Evolutionary conservation across 2,329 filamentous ascomycete species (phyloP).

Genomic region (Stachybotrys chartarum): DNA sequence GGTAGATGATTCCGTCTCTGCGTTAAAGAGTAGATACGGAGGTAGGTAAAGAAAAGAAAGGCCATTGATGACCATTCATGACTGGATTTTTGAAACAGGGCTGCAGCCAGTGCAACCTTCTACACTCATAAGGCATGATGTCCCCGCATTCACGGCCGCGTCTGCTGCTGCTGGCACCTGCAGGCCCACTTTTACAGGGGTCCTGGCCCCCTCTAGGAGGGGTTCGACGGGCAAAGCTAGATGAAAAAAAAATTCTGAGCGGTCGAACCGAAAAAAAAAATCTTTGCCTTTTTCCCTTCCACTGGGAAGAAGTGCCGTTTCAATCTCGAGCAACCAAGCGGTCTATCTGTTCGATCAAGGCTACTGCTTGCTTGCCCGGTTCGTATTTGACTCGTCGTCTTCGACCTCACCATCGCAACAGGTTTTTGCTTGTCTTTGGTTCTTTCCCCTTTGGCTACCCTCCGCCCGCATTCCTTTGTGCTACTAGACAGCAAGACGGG

Average conservation of each 20-base stretch:
- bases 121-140: background rate
- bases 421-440: background rate
- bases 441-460: no score
- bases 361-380: conserved; percentile 19
- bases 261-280: conserved; percentile 24
- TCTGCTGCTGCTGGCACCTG: background rate
- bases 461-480: no score
- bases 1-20: conserved; percentile 9
- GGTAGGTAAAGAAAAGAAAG: no score
- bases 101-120: background rate
- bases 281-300: conserved; percentile 38
- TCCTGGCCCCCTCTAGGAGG: background rate
- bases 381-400: conserved; percentile 17
- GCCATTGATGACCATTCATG: background rate
- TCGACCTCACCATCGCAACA: conserved; percentile 33
- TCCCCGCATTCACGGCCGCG: background rate
- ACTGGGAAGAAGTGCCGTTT: conserved; percentile 46
- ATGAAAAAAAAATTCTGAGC: conserved; percentile 34
- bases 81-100: background rate
- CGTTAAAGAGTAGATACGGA: background rate
- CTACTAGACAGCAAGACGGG: no score
- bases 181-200: background rate
- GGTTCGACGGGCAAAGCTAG: background rate
- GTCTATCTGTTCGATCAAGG: conserved; percentile 21
- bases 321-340: conserved; percentile 21